phyloP scores from a whole-genome alignment of 352 stramenopile species.

The Elongisporangium undulatum region DNA sequence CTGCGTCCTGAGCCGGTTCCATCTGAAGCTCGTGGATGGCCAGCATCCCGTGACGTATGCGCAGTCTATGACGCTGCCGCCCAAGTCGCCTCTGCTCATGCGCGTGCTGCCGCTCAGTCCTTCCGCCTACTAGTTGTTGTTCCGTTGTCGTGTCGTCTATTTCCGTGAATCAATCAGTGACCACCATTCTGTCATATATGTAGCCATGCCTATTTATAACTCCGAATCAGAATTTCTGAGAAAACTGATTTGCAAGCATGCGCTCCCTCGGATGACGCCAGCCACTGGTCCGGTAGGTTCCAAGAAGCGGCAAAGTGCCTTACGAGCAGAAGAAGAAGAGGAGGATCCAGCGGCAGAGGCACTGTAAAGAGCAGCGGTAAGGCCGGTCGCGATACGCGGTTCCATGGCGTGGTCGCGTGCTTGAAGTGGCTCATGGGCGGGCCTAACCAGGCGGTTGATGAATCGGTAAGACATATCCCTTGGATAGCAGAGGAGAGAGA shows the following conservation, averaged over 20 bases:
- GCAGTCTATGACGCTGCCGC: conserved; percentile 35
- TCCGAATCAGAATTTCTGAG: neutral
- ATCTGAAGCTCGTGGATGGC: conserved; percentile 35
- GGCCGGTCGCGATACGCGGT: neutral
- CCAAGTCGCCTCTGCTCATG: conserved; percentile 32
- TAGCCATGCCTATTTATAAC: neutral
- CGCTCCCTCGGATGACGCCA: neutral
- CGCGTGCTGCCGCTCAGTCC: neutral
- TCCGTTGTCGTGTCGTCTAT: too few species aligned
- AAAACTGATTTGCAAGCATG: neutral
- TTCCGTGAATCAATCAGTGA: neutral
- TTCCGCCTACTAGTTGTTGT: neutral
- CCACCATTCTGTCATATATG: conserved; percentile 4
- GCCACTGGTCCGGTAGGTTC: neutral
- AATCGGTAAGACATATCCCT: neutral
- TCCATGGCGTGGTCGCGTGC: neutral
- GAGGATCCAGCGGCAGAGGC: neutral
- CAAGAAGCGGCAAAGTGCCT: neutral
- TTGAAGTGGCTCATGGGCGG: neutral
- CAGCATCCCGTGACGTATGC: conserved; percentile 33
- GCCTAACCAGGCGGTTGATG: neutral
- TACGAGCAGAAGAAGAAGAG: too few species aligned
- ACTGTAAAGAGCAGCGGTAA: neutral
- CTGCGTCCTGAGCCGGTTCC: conserved; percentile 37
- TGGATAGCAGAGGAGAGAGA: neutral